phyloP scores from a whole-genome alignment of 352 stramenopile species.

The Aphanomyces euteiches region DNA sequence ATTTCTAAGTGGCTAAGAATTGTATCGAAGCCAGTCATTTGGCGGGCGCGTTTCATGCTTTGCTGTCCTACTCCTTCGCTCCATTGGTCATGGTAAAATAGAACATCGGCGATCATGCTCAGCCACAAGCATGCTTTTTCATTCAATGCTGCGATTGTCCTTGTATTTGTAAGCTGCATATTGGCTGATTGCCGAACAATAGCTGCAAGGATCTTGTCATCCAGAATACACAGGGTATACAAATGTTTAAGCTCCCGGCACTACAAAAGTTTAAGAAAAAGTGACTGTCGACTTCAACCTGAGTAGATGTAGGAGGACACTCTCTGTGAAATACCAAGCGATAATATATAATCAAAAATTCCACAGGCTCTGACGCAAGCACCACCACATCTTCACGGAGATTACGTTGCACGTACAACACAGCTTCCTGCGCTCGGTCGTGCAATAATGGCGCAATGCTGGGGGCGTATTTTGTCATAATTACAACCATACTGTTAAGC shows the following conservation, averaged over 20 bases:
- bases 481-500: slow-evolving; percentile 14
- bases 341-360: slow-evolving; percentile 21
- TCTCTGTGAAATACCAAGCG: background rate
- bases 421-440: background rate
- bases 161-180: background rate
- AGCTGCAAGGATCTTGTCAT: slow-evolving; percentile 1
- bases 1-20: slow-evolving; percentile 4
- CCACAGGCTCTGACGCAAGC: background rate
- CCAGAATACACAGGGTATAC: slow-evolving; percentile 3
- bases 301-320: background rate
- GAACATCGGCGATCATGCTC: slow-evolving; percentile 3
- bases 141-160: background rate
- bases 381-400: slow-evolving; percentile 5
- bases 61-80: background rate
- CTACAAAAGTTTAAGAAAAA: background rate
- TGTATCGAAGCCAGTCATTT: background rate
- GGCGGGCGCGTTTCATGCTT: slow-evolving; percentile 2
- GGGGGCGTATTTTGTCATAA: slow-evolving; percentile 16
- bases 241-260: slow-evolving; percentile 5
- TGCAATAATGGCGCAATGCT: slow-evolving; percentile 5
- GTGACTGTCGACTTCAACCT: background rate
- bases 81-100: slow-evolving; percentile 16
- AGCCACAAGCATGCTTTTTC: slow-evolving; percentile 6
- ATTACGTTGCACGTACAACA: slow-evolving; percentile 11
- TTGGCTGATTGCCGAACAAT: slow-evolving; percentile 8